phyloP scores from a whole-genome alignment of 495 filamentous ascomycete genomes.

The Hypoxylon intermedium region DNA sequence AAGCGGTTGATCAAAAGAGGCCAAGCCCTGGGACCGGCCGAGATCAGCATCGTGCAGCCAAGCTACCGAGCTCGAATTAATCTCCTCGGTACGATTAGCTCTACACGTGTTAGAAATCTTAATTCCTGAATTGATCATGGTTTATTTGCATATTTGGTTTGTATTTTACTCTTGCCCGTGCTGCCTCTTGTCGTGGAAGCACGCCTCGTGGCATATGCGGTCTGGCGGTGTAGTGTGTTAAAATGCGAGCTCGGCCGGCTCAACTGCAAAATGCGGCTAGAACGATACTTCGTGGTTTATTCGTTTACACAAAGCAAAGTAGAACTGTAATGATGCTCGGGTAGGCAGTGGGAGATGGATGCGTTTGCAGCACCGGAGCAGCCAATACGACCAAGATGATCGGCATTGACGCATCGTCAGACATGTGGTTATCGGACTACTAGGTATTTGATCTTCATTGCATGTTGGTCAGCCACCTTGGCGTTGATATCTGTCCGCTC shows the following conservation, averaged over 20 bases:
- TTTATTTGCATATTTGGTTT: no score
- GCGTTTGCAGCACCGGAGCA: conserved; percentile 9
- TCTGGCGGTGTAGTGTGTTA: conserved; percentile 32
- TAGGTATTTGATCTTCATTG: conserved; percentile 36
- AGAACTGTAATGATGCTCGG: neutral
- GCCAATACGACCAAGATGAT: conserved; percentile 23
- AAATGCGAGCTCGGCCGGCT: conserved; percentile 32
- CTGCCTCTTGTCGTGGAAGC: no score
- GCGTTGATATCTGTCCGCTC: conserved; percentile 36
- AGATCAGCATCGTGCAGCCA: conserved; percentile 18
- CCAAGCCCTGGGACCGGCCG: conserved; percentile 4
- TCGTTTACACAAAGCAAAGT: neutral
- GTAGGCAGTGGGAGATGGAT: conserved; percentile 8
- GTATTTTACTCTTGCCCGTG: no score
- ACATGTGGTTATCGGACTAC: conserved; percentile 38
- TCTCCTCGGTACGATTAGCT: neutral
- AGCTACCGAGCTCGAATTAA: conserved; percentile 15
- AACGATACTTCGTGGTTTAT: neutral
- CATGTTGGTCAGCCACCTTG: conserved; percentile 32
- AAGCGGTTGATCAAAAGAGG: conserved; percentile 18
- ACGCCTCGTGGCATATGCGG: no score
- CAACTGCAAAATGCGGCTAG: conserved; percentile 17
- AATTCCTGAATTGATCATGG: neutral
- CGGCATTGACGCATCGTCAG: conserved; percentile 18
- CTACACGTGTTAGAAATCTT: conserved; percentile 7